phyloP scores from a whole-genome alignment of 148 eudicot genomes.

The Fagopyrum esculentum region DNA sequence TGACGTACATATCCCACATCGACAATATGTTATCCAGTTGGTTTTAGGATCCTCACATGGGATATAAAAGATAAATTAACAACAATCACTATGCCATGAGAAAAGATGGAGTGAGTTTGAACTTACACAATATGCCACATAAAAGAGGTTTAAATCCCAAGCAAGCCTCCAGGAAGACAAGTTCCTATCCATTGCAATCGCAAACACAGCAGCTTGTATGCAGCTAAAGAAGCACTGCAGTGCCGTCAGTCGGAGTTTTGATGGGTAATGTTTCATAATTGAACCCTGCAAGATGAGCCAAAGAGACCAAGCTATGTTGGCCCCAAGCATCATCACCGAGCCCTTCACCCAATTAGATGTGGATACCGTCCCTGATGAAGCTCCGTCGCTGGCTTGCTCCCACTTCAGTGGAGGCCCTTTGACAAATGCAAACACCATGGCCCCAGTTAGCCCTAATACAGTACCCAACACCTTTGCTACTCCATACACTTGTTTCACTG shows the following conservation, averaged over 20 bases:
- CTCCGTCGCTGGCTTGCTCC: neutral
- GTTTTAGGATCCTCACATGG: no score
- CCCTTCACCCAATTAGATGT: slow-evolving; percentile 17
- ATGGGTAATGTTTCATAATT: slow-evolving; percentile 30
- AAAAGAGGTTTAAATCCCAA: slow-evolving; percentile 34
- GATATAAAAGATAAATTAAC: neutral
- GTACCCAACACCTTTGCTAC: slow-evolving; percentile 20
- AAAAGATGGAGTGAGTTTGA: neutral
- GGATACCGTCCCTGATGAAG: neutral
- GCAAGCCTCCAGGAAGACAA: slow-evolving; percentile 40
- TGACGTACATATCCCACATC: no score
- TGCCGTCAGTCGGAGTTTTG: slow-evolving; percentile 27
- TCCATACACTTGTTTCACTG: slow-evolving; percentile 14
- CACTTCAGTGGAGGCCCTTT: slow-evolving; percentile 14
- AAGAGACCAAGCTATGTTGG: slow-evolving; percentile 11
- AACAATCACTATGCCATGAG: neutral
- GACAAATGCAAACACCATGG: slow-evolving; percentile 18
- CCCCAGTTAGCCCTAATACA: slow-evolving; percentile 13
- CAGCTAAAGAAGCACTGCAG: slow-evolving; percentile 38
- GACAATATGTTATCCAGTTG: no score
- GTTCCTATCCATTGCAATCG: slow-evolving; percentile 24
- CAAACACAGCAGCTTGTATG: slow-evolving; percentile 22
- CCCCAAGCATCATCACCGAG: slow-evolving; percentile 12
- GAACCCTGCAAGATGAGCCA: slow-evolving; percentile 32
- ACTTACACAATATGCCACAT: slow-evolving; percentile 41